Conservation (phyloP, 768 basidiomycete species). For the Phlegmacium glaucopus region DNA sequence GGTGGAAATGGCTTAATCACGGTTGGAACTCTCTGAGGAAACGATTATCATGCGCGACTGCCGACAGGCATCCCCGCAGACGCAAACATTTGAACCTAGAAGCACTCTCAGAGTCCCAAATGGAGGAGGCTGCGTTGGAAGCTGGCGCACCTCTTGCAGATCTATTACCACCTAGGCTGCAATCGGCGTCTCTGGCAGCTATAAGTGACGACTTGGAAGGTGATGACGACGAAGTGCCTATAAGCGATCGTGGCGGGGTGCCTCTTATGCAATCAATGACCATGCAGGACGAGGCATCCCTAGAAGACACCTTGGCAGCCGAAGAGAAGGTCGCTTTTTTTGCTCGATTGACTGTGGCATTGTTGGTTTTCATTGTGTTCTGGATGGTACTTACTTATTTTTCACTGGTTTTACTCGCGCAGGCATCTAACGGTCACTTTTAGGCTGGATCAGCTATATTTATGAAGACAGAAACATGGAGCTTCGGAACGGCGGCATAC, state of each 20-base stretch:
- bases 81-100: slow-evolving; percentile 63
- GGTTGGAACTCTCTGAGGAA: slow-evolving; percentile 13
- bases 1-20: slow-evolving; percentile 8
- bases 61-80: slow-evolving; percentile 25
- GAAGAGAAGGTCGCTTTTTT: slow-evolving; percentile 56
- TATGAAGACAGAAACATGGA: slow-evolving; percentile 65
- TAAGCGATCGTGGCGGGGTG: slow-evolving; percentile 6
- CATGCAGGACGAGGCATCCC: slow-evolving; percentile 25
- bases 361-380: slow-evolving; percentile 66
- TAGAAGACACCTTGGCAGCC: slow-evolving; percentile 27
- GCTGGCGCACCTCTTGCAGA: slow-evolving; percentile 57
- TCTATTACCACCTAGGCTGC: slow-evolving; percentile 35
- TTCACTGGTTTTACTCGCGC: not conserved
- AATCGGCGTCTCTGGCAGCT: not conserved
- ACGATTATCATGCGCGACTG: slow-evolving; percentile 19
- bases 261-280: slow-evolving; percentile 14
- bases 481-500: slow-evolving; percentile 60
- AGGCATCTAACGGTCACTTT: not conserved
- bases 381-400: slow-evolving; percentile 59
- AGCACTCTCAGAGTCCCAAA: slow-evolving; percentile 50
- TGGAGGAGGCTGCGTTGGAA: slow-evolving; percentile 64
- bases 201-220: too few species aligned
- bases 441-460: slow-evolving; percentile 73
- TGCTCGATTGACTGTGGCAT: slow-evolving; percentile 53
- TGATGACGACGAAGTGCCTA: not conserved